phyloP scores from a whole-genome alignment of 768 basidiomycete species.

The Crepidotus variabilis region DNA sequence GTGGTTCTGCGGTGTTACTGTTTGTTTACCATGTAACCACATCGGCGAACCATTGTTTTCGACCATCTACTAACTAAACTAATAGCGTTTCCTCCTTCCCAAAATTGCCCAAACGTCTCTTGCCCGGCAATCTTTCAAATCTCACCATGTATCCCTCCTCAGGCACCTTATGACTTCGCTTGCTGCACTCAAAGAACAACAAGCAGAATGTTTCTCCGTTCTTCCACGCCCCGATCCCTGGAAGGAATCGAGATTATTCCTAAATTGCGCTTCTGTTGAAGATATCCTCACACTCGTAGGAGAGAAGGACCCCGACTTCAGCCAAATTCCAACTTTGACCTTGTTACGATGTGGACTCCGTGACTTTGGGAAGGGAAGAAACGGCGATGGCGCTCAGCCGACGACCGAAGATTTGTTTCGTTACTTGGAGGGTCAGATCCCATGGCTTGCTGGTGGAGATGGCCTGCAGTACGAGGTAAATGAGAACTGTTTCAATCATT shows the following conservation, averaged over 20 bases:
- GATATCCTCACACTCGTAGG: slow-evolving; percentile 30
- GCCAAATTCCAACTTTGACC: slow-evolving; percentile 44
- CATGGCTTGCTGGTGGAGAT: slow-evolving; percentile 52
- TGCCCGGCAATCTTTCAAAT: slow-evolving; percentile 58
- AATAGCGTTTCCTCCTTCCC: slow-evolving; percentile 66
- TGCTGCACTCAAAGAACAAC: slow-evolving; percentile 49
- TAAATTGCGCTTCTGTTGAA: slow-evolving; percentile 42
- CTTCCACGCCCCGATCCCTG: slow-evolving; percentile 52
- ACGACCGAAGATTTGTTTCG: slow-evolving; percentile 60
- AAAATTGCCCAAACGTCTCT: slow-evolving; percentile 53
- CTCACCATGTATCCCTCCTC: slow-evolving; percentile 58
- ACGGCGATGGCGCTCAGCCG: slow-evolving; percentile 31
- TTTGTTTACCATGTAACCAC: slow-evolving; percentile 66
- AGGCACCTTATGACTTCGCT: slow-evolving; percentile 52
- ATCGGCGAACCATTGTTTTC: background rate
- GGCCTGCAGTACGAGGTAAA: slow-evolving; percentile 54
- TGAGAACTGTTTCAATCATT: background rate
- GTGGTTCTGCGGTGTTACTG: slow-evolving; percentile 54
- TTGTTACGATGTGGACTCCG: slow-evolving; percentile 61
- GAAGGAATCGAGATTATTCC: slow-evolving; percentile 43
- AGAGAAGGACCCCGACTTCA: slow-evolving; percentile 23
- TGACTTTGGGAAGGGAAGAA: slow-evolving; percentile 39
- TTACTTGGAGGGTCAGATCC: slow-evolving; percentile 51
- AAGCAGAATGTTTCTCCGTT: slow-evolving; percentile 49
- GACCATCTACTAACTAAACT: slow-evolving; percentile 4